Percentiles rank a stretch among this genome's conserved stretches.
These are phyloP conservation scores for Mortierella sp. DNA, from an alignment of 371 early-diverging fungal species.

Conservation along the genomic window DNA sequence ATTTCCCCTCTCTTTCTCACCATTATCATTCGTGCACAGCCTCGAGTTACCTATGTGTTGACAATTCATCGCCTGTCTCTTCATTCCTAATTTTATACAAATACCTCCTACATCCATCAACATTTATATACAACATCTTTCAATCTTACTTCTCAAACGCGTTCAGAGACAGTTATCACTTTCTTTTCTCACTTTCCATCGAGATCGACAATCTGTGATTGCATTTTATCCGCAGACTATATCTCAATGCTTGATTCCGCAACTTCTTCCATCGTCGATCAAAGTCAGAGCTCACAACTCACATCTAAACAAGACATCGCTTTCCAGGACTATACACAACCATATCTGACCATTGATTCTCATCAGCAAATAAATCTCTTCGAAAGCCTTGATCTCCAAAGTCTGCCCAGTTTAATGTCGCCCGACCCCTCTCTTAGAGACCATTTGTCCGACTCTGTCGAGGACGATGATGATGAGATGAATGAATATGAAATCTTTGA, in stretches of 20 bases:
- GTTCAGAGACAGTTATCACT: not conserved
- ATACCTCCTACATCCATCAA: not conserved
- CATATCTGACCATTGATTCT: conserved; percentile 3
- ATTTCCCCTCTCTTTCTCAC: no score
- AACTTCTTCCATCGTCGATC: not conserved
- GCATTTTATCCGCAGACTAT: not conserved
- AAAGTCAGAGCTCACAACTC: not conserved
- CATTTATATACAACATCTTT: not conserved
- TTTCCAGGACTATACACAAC: not conserved
- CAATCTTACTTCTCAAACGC: not conserved
- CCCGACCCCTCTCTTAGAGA: conserved; percentile 20
- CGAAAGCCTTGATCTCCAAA: conserved; percentile 25
- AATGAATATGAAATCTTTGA: conserved; percentile 29
- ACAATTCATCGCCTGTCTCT: not conserved
- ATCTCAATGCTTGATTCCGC: not conserved
- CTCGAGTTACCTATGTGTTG: not conserved
- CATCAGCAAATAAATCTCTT: not conserved
- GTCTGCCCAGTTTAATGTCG: conserved; percentile 23
- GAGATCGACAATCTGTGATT: no score
- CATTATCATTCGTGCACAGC: not conserved
- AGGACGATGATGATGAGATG: conserved; percentile 37
- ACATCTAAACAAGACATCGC: not conserved
- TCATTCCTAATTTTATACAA: not conserved
- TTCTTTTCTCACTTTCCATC: not conserved
- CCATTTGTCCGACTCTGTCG: conserved; percentile 14